phyloP scores from a whole-genome alignment of 2,329 filamentous ascomycete species.

The Aspergillus alliaceus region DNA sequence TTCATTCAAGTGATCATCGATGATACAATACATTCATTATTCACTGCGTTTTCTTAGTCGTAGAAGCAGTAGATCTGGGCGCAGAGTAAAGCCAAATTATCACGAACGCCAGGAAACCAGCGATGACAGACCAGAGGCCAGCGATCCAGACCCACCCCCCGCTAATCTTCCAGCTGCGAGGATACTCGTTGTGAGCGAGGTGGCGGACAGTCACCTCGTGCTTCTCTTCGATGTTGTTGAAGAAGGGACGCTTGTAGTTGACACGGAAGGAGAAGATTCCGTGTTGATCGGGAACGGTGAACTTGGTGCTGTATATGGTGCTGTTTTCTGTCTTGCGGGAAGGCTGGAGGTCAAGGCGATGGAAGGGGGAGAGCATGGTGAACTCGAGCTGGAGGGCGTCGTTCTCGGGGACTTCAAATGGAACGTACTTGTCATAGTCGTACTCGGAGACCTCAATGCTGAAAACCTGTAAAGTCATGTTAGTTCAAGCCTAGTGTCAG shows the following conservation, averaged over 20 bases:
- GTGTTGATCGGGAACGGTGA: slow-evolving; percentile 91
- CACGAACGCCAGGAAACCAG: slow-evolving; percentile 82
- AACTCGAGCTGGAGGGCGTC: slow-evolving; percentile 93
- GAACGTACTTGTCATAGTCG: slow-evolving; percentile 68
- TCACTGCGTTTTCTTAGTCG: slow-evolving; percentile 51
- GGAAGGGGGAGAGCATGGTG: slow-evolving; percentile 97
- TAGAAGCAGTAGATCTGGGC: slow-evolving; percentile 42
- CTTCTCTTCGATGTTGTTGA: slow-evolving; percentile 90
- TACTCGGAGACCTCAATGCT: slow-evolving; percentile 89
- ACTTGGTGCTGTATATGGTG: slow-evolving; percentile 71
- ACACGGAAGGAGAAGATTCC: slow-evolving; percentile 98
- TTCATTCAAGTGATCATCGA: slow-evolving; percentile 23
- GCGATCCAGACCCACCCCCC: slow-evolving; percentile 94
- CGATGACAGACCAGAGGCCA: slow-evolving; percentile 79
- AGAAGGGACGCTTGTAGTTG: slow-evolving; percentile 94
- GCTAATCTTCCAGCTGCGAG: slow-evolving; percentile 83
- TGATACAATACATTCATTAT: slow-evolving; percentile 26
- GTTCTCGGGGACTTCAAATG: slow-evolving; percentile 67
- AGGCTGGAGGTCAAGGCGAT: slow-evolving; percentile 73
- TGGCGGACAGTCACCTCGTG: slow-evolving; percentile 90
- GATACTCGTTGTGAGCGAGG: slow-evolving; percentile 96
- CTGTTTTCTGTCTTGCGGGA: slow-evolving; percentile 61
- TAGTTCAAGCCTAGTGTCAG: slow-evolving; percentile 20
- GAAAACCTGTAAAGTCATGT: slow-evolving; percentile 63
- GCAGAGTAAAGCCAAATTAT: slow-evolving; percentile 82